These are phyloP conservation scores for Pyricularia sp. DNA, from an alignment of 2,329 filamentous ascomycete genomes.

Conservation along the genomic window DNA sequence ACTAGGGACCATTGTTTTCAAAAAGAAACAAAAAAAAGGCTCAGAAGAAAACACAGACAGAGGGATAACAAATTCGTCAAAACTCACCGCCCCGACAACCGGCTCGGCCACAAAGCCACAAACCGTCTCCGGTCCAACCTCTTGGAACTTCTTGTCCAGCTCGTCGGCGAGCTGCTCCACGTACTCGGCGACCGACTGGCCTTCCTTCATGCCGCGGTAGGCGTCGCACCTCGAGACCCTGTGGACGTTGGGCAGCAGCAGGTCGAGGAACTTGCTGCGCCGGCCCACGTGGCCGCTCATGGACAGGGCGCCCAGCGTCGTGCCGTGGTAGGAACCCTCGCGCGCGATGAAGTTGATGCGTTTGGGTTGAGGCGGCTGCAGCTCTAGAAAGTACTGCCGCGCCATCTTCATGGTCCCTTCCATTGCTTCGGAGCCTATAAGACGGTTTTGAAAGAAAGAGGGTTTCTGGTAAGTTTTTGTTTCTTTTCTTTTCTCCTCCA, in stretches of 20 bases:
- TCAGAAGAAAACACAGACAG: background rate
- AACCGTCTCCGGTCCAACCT: conserved; percentile 50
- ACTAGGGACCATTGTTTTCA: background rate
- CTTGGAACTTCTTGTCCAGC: conserved; percentile 52
- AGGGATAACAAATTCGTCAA: background rate
- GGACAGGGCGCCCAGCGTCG: conserved; percentile 53
- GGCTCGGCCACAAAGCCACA: conserved; percentile 64
- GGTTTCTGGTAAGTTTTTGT: background rate
- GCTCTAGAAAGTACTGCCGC: conserved; percentile 50
- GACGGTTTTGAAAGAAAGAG: background rate
- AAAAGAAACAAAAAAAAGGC: background rate
- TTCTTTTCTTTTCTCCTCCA: background rate
- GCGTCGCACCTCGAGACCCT: conserved; percentile 54
- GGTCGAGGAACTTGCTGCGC: conserved; percentile 47
- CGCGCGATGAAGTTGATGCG: conserved; percentile 56
- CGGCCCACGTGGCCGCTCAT: conserved; percentile 49
- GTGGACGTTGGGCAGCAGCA: conserved; percentile 43
- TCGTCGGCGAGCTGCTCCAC: conserved; percentile 47
- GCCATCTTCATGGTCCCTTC: conserved; percentile 54
- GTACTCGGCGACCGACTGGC: conserved; percentile 45
- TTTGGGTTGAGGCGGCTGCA: conserved; percentile 30
- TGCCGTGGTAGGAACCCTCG: conserved; percentile 58
- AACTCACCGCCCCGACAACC: conserved; percentile 45
- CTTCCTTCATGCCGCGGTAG: conserved; percentile 40
- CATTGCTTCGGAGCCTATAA: conserved; percentile 45